Evolutionary conservation across 2,329 filamentous ascomycete species (phyloP).

Genomic region (Chalaropsis thielavioides): DNA sequence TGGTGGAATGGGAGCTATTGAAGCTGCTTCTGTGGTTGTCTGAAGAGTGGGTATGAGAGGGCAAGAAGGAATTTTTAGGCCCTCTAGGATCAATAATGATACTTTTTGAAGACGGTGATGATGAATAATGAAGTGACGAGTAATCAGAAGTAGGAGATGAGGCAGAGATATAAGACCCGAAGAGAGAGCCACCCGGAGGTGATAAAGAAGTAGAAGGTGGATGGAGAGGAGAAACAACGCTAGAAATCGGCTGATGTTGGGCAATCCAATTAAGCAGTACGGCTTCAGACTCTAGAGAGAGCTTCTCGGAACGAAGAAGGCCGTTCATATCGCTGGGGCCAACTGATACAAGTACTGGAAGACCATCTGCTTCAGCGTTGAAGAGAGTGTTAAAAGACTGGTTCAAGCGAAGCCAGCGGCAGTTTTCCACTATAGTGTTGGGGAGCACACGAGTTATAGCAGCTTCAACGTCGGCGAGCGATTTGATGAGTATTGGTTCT

Average conservation of each 20-base stretch:
- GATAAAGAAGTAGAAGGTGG: slow-evolving; percentile 2
- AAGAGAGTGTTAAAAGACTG: slow-evolving; percentile 16
- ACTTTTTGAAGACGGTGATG: background rate
- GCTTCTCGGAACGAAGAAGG: slow-evolving; percentile 10
- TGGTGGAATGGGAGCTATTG: too few species aligned
- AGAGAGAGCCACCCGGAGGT: background rate
- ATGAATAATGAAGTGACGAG: background rate
- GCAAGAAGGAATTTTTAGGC: background rate
- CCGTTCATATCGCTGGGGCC: slow-evolving; percentile 14
- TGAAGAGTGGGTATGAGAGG: background rate
- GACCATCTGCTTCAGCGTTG: slow-evolving; percentile 12
- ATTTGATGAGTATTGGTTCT: slow-evolving; percentile 15
- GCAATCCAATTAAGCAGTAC: slow-evolving; percentile 15
- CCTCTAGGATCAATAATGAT: background rate
- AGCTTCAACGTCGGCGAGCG: slow-evolving; percentile 21
- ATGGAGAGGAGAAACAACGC: background rate
- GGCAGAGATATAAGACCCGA: background rate
- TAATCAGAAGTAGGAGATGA: slow-evolving; percentile 1
- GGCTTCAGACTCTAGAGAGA: slow-evolving; percentile 15
- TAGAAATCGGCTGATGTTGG: slow-evolving; percentile 6
- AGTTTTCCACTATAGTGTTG: slow-evolving; percentile 24
- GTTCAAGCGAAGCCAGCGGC: slow-evolving; percentile 16
- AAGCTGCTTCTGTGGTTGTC: background rate
- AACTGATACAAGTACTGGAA: slow-evolving; percentile 15
- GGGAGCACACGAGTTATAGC: slow-evolving; percentile 26